Percentiles rank a stretch among this genome's conserved stretches.
Conservation (phyloP, 2,329 filamentous ascomycete species). For the Xenoacremonium recifei region DNA sequence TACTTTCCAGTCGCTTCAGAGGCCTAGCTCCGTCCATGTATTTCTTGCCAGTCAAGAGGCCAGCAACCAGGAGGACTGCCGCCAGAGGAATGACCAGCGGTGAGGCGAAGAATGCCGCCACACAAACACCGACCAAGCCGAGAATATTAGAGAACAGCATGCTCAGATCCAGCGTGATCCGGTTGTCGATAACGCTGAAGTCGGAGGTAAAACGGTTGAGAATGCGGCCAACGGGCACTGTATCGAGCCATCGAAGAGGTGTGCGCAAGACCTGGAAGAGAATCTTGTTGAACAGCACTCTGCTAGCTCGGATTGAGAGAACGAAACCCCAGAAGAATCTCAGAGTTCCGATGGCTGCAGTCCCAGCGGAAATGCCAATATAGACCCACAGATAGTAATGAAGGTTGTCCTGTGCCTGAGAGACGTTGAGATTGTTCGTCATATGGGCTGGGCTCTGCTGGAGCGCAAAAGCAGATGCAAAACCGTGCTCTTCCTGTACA, state of each 20-base stretch:
- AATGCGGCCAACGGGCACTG: constrained; percentile 72
- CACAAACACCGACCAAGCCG: constrained; percentile 62
- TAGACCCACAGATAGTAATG: constrained; percentile 71
- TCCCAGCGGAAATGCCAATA: constrained; percentile 61
- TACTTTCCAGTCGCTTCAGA: constrained; percentile 75
- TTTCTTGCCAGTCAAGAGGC: constrained; percentile 54
- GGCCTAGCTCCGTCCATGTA: constrained; percentile 74
- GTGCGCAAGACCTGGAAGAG: constrained; percentile 67
- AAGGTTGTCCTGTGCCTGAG: constrained; percentile 39
- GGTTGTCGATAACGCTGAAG: constrained; percentile 71
- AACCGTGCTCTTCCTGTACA: constrained; percentile 33
- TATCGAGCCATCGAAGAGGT: constrained; percentile 78
- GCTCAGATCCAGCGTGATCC: constrained; percentile 61
- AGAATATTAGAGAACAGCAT: constrained; percentile 61
- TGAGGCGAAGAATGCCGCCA: constrained; percentile 67
- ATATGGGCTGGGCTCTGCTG: constrained; percentile 45
- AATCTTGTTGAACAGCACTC: constrained; percentile 64
- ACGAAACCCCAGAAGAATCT: constrained; percentile 63
- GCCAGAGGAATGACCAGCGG: constrained; percentile 64
- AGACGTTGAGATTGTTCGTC: constrained; percentile 27
- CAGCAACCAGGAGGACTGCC: constrained; percentile 54
- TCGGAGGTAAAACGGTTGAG: constrained; percentile 78
- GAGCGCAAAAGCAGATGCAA: constrained; percentile 44
- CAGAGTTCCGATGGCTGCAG: constrained; percentile 58
- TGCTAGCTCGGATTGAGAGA: constrained; percentile 68